Evolutionary conservation across 352 stramenopile genomes (phyloP).

Genomic region (Phytophthora aleatoria): DNA sequence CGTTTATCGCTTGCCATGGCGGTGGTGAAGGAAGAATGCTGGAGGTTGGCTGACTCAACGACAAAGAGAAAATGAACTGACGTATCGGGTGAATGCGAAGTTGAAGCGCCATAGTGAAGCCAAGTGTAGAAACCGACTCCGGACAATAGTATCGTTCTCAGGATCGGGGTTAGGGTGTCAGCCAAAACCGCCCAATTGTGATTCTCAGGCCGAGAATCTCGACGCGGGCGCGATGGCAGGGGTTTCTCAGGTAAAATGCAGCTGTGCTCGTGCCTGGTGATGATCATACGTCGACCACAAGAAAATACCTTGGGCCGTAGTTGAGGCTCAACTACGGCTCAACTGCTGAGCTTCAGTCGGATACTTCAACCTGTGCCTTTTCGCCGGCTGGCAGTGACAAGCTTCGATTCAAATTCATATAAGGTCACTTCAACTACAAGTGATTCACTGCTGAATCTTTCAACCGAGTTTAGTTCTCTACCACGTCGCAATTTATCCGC

Average conservation of each 20-base stretch:
- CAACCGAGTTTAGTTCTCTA: constrained; percentile 10
- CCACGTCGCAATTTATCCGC: constrained; percentile 12
- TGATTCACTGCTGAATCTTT: constrained; percentile 25
- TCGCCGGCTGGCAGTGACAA: background rate
- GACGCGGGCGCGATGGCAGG: background rate
- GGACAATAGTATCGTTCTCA: constrained; percentile 24
- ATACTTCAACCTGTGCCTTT: too few species aligned
- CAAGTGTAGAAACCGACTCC: constrained; percentile 34
- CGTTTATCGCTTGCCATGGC: constrained; percentile 69
- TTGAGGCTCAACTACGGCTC: background rate
- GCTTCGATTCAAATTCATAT: constrained; percentile 9
- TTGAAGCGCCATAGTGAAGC: constrained; percentile 40
- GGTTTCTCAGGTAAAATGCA: background rate
- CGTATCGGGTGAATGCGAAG: constrained; percentile 30
- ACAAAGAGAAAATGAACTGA: constrained; percentile 31
- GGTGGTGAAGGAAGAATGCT: background rate
- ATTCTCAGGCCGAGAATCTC: constrained; percentile 2
- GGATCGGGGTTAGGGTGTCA: constrained; percentile 14
- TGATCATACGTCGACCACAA: too few species aligned
- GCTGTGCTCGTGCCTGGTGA: too few species aligned
- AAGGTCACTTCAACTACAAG: constrained; percentile 18
- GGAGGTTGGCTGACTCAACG: constrained; percentile 4
- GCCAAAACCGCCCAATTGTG: constrained; percentile 13
- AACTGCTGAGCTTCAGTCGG: too few species aligned
- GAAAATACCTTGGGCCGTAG: background rate